Evolutionary conservation across 176 grass and related monocot genomes (phyloP).

Genomic region (Tillandsia fasciculata): DNA sequence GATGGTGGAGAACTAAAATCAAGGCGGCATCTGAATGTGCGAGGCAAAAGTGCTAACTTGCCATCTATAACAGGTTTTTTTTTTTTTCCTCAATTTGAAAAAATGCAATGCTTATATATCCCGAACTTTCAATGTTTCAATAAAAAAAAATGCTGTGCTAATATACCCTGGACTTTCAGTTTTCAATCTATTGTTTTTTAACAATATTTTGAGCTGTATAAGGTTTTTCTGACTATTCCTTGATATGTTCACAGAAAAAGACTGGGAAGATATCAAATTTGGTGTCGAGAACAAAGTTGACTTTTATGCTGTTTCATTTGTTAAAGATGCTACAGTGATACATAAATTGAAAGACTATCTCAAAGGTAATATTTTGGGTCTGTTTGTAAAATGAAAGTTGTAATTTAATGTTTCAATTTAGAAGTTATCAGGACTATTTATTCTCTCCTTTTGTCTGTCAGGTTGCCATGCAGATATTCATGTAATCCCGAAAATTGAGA

Average conservation of each 20-base stretch:
- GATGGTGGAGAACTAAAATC: slow-evolving; percentile 95
- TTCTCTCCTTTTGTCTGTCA: slow-evolving; percentile 26
- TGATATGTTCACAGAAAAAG: slow-evolving; percentile 60
- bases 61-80: slow-evolving; percentile 89
- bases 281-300: slow-evolving; percentile 85
- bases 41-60: slow-evolving; percentile 88
- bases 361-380: slow-evolving; percentile 43
- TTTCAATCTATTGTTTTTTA: background rate
- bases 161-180: background rate
- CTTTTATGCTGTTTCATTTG: slow-evolving; percentile 98
- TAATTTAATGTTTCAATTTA: background rate
- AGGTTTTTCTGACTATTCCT: background rate
- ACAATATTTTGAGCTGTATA: slow-evolving; percentile 7
- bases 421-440: slow-evolving; percentile 3
- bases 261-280: slow-evolving; percentile 99
- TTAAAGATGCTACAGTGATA: slow-evolving; percentile 87
- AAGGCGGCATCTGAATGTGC: slow-evolving; percentile 90
- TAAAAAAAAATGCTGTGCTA: background rate
- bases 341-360: slow-evolving; percentile 91
- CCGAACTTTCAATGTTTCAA: no score
- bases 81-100: background rate
- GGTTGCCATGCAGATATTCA: slow-evolving; percentile 87
- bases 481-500: slow-evolving; percentile 94
- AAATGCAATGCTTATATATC: background rate
- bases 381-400: slow-evolving; percentile 4